Base-by-base conservation (phyloP, 768 basidiomycete species). In the Agrocybe chaxingu region DNA sequence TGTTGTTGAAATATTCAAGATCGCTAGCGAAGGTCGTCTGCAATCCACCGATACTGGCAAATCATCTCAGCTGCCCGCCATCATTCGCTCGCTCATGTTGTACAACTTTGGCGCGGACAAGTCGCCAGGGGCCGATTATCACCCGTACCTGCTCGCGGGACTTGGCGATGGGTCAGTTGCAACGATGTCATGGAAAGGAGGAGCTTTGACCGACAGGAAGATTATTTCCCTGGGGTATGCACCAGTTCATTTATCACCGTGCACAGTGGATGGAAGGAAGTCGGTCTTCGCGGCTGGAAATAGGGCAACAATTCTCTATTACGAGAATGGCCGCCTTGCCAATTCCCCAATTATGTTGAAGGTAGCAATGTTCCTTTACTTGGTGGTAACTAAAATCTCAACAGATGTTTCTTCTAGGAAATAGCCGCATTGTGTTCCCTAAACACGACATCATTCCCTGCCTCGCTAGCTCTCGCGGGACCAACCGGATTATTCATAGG, bases 261-360 rank as follows among this genome's bases (percentile, higher is more conserved):
- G 81, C 56, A 61, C 63, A 12, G 74, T 81, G n/a, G 78, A 80
- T 38, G 82, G 75, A 6, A 76, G 69, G 57, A 66, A 66, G 18
- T 68, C 77, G 3, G 79, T 95, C 0, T 77, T 96, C 57, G 92
- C 88, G 7, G 80, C 77, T 30, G 88, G 88, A 7, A 84, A 81
- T 54, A 69, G 85, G 48, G 81, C 88, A 7, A 81, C 82, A 4
- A 71, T 93, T 10, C 68, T 95, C 38, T 85, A 79, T 34, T 82
- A 78, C 71, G 81, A 89, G 41, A 82, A 74, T 53, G 80, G 81
- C 36, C 69, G 83, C 33, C 59, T 95, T 36, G 74, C 76, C 5
- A 78, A 81, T 57, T 88, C 90, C 7, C 81, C 88, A 0, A 75
- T 93, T 30, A 80, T 84, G 68, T 61, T 92, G 45, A 91, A 87